Evolutionary conservation across 1,284 basidiomycete species (phyloP).

Genomic region (Mixia osmundae): DNA sequence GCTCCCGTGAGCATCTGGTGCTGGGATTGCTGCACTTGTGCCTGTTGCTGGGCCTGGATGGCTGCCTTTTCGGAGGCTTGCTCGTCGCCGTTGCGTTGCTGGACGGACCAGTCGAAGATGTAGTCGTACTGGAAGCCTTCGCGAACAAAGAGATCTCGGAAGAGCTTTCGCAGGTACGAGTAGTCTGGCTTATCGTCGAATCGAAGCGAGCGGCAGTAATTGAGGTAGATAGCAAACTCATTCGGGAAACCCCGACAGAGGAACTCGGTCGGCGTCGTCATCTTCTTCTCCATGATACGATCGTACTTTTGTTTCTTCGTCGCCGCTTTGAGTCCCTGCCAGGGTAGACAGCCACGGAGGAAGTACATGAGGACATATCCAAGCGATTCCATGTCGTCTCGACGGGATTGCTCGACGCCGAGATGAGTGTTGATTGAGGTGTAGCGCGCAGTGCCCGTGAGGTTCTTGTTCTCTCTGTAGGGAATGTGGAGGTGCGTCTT

Average conservation of each 20-base stretch:
- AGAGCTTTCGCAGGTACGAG: constrained; percentile 89
- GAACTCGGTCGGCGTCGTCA: constrained; percentile 89
- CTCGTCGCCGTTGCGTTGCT: constrained; percentile 24
- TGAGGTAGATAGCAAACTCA: constrained; percentile 92
- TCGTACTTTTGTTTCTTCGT: constrained; percentile 98
- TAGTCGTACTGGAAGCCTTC: constrained; percentile 97
- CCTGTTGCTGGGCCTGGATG: too few species aligned
- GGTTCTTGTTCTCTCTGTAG: constrained; percentile 99
- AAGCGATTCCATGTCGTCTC: constrained; percentile 85
- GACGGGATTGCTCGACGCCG: constrained; percentile 87
- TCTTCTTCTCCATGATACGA: constrained; percentile 99
- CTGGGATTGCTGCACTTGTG: too few species aligned
- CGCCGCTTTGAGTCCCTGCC: constrained; percentile 95
- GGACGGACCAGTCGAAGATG: constrained; percentile 92
- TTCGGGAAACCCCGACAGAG: constrained; percentile 92
- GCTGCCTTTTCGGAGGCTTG: too few species aligned
- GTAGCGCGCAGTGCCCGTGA: constrained; percentile 96
- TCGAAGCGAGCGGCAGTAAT: constrained; percentile 85
- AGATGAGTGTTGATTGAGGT: constrained; percentile 98
- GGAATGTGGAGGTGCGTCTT: constrained; percentile 99
- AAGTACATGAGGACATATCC: constrained; percentile 98
- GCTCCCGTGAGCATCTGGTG: too few species aligned
- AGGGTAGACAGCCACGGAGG: constrained; percentile 81
- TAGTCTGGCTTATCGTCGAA: constrained; percentile 86
- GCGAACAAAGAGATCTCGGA: constrained; percentile 88